These are phyloP conservation scores for Calonectria pseudoreteaudii DNA, from an alignment of 2,329 filamentous ascomycete species.

Conservation along the genomic window DNA sequence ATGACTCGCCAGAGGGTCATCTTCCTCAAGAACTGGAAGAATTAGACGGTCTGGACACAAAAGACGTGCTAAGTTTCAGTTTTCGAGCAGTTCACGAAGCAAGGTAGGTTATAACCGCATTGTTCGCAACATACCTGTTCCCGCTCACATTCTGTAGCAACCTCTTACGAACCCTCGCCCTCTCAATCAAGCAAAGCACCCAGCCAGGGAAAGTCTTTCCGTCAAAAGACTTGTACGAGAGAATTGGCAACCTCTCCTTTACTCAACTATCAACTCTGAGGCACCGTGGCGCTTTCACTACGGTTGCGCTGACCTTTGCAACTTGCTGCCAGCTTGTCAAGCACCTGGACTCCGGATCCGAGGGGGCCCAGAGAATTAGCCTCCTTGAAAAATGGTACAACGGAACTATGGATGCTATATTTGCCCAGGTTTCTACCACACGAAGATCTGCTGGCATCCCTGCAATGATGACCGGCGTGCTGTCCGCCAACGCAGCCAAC, in stretches of 20 bases:
- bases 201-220: conserved; percentile 59
- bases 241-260: conserved; percentile 81
- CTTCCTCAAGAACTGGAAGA: conserved; percentile 81
- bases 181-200: conserved; percentile 63
- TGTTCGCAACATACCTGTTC: not conserved
- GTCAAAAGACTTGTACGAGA: conserved; percentile 66
- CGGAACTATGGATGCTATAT: conserved; percentile 77
- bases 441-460: conserved; percentile 93
- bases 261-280: conserved; percentile 84
- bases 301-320: conserved; percentile 89
- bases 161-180: conserved; percentile 73
- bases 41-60: conserved; percentile 79
- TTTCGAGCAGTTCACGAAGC: conserved; percentile 96
- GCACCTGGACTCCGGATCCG: conserved; percentile 52
- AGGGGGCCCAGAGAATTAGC: conserved; percentile 46
- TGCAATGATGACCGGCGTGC: conserved; percentile 83
- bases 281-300: conserved; percentile 93
- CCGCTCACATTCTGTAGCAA: conserved; percentile 64
- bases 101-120: conserved; percentile 65
- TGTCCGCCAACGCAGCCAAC: conserved; percentile 71
- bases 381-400: conserved; percentile 79
- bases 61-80: conserved; percentile 92
- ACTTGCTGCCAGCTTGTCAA: conserved; percentile 78
- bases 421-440: conserved; percentile 83
- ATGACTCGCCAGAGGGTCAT: conserved; percentile 94